Evolutionary conservation across 2,329 filamentous ascomycete genomes (phyloP).

Genomic region (Ophiobolus disseminans): DNA sequence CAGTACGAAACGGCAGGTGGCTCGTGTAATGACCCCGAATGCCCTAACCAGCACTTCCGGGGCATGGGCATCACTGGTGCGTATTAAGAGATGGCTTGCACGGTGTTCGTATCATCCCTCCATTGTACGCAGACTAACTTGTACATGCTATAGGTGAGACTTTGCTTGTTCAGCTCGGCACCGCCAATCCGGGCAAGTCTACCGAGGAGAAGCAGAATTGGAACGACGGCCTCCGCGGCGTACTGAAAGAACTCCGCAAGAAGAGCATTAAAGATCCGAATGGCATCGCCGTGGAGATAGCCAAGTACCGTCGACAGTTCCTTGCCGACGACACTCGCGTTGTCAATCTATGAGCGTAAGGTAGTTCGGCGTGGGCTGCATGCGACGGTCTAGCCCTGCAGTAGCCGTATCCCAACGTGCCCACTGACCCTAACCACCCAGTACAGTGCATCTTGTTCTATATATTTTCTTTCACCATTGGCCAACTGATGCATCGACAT

Average conservation of each 20-base stretch:
- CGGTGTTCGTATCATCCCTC: constrained; percentile 38
- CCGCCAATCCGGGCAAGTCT: constrained; percentile 66
- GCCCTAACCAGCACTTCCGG: constrained; percentile 81
- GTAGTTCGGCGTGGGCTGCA: constrained; percentile 2
- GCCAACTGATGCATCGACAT: constrained; percentile 3
- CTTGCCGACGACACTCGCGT: constrained; percentile 50
- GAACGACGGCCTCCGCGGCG: constrained; percentile 47
- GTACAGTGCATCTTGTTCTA: constrained; percentile 9
- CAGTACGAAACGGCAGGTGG: constrained; percentile 74
- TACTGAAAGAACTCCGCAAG: constrained; percentile 48
- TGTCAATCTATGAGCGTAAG: constrained; percentile 42
- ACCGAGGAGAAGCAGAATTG: constrained; percentile 65
- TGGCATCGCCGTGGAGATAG: constrained; percentile 48
- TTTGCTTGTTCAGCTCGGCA: constrained; percentile 75
- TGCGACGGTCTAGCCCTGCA: background rate
- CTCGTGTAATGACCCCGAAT: constrained; percentile 76
- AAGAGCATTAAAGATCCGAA: constrained; percentile 48
- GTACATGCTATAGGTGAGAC: constrained; percentile 66
- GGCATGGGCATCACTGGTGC: constrained; percentile 76
- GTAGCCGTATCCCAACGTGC: constrained; percentile 4
- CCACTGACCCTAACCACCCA: constrained; percentile 14
- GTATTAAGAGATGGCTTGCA: constrained; percentile 52
- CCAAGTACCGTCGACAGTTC: constrained; percentile 50
- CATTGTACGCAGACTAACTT: constrained; percentile 49
- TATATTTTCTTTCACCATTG: background rate